Base-by-base conservation (phyloP, 164 flowering plant genomes). In the Magnolia officinalis region DNA sequence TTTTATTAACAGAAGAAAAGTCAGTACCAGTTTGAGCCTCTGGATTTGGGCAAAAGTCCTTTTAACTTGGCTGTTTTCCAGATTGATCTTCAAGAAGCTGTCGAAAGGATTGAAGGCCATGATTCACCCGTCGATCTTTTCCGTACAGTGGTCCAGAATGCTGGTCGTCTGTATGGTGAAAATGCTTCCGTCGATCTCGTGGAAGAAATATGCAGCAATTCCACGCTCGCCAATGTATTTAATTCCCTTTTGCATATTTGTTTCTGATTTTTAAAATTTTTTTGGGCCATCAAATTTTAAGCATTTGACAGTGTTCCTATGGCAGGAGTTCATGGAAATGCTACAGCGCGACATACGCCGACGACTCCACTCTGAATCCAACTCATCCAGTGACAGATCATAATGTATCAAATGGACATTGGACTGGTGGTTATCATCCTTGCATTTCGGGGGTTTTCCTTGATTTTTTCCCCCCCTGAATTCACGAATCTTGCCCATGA, bases 301-400 rank as follows among this genome's bases (percentile, higher is more conserved):
- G 20, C n/a, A 19, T 16, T 55, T 55, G 8, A 6, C 37, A 2
- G 50, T 21, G n/a, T 74, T 52, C 51, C 58, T 72, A 49, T 63
- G 78, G 82, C 89, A 93, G 98, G 93, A 89, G 78, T 95, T 87
- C 69, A 72, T 85, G 81, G 85, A 86, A 76, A 82, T 90, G 85
- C 83, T 95, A 23, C 74, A 65, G 50, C 85, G 78, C 45, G 89
- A 86, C 69, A n/a, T 91, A 20, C 31, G 67, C 6, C 78, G 69
- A 11, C 86, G 93, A 49, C 65, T 89, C 31, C 77, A 82, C 74
- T 84, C 65, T 10, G 82, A 81, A 73, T 70, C 73, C 8, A 76
- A 78, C n/a, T 65, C 61, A 11, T 72, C 78, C 1, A 66, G 61
- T 37, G 81, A 72, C 50, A n/a, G 59, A 21, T 76, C 80, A 26